A percentile compares a stretch with the other conserved stretches of the same genome.
These are phyloP conservation scores for Abrus pulchellus DNA, from an alignment of 306 rosid species.

Conservation along the genomic window DNA sequence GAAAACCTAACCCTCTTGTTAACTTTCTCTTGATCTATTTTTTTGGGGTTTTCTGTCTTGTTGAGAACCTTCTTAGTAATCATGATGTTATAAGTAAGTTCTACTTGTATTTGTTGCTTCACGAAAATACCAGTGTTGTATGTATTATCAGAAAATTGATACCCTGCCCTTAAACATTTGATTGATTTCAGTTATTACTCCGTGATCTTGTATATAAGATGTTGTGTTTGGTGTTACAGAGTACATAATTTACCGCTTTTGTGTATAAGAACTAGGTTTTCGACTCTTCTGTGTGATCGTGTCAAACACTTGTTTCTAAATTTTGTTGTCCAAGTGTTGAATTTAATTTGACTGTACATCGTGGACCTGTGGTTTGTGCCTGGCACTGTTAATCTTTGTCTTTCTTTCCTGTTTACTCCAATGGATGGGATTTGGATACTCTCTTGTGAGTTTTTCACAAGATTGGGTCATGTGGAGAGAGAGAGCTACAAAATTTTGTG, in stretches of 20 bases:
- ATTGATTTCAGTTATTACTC: neutral
- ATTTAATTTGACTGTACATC: neutral
- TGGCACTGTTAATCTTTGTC: neutral
- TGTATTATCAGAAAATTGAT: neutral
- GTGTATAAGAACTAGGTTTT: neutral
- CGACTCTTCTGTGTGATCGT: too few relatives aligned
- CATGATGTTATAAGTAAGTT: too few relatives aligned
- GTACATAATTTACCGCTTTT: neutral
- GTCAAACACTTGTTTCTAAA: neutral
- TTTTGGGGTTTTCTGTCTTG: too few relatives aligned
- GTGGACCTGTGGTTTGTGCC: neutral
- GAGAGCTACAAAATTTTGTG: neutral
- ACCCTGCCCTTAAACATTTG: neutral
- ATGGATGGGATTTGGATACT: slow-evolving; percentile 4
- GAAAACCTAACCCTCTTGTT: too few relatives aligned
- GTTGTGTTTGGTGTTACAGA: neutral
- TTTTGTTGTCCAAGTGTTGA: neutral
- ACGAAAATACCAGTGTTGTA: too few relatives aligned
- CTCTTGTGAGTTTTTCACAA: neutral
- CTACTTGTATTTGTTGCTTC: too few relatives aligned
- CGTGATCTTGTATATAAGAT: neutral
- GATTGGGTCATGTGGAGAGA: neutral
- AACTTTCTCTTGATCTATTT: too few relatives aligned
- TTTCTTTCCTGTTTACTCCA: neutral
- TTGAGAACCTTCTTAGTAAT: too few relatives aligned